Conservation (phyloP, 306 rosid genomes). For the Ammopiptanthus mongolicus region DNA sequence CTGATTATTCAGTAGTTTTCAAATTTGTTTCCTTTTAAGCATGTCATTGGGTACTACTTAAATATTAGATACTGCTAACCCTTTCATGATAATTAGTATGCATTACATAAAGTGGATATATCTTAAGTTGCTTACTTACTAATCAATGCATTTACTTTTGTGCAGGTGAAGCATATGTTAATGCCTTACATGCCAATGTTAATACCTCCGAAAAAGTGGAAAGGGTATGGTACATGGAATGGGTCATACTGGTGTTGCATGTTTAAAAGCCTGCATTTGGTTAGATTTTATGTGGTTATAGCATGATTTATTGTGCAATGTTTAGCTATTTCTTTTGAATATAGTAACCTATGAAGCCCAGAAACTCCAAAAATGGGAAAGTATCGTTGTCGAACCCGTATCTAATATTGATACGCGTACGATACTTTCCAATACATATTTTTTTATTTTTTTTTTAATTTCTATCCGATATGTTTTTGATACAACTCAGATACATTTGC, state of each 20-base stretch:
- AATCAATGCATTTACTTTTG: conserved; percentile 23
- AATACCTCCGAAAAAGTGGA: conserved; percentile 86
- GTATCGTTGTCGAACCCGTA: no score
- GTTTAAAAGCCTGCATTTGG: conserved; percentile 4
- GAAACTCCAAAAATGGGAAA: no score
- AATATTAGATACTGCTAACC: background rate
- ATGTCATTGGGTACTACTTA: background rate
- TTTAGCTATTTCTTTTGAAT: background rate
- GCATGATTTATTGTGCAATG: background rate
- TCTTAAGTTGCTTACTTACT: conserved; percentile 11
- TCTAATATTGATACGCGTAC: no score
- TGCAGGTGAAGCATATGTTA: conserved; percentile 73
- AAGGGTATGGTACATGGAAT: conserved; percentile 51
- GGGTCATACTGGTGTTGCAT: conserved; percentile 11
- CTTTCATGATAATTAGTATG: background rate
- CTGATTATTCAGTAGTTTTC: background rate
- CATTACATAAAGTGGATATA: background rate
- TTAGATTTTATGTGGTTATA: background rate
- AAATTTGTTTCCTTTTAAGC: conserved; percentile 15
- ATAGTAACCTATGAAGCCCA: background rate
- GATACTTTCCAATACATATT: no score
- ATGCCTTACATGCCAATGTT: conserved; percentile 85
- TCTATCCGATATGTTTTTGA: no score
- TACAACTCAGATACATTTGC: no score
- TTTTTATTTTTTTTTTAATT: no score